Evolutionary conservation across 208 protist species (phyloP), one percentile per base, ranked within the genome.

Genomic region (Wallacemonas sp.): DNA sequence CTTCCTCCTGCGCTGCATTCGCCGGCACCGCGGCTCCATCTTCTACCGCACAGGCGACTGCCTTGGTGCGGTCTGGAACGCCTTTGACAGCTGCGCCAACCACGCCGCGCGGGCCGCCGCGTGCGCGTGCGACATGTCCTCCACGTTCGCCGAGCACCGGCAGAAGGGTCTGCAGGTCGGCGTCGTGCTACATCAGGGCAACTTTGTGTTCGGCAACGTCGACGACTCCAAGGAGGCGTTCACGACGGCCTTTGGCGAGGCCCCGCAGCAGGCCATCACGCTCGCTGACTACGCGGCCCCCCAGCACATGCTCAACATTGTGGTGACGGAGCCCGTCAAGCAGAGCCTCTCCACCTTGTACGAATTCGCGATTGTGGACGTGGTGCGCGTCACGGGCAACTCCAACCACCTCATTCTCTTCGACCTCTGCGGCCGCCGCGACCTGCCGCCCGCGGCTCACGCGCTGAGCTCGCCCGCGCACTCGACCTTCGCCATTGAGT

Each of bases 311-410:
- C 83, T 93, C 22, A 75, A 76, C 49, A 44, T 95, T 16, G 39
- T 93, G 11, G 78, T 92, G 4, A 82, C 90, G 12, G 86, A 95
- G 65, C 78, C 86, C 20, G 86, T 91, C 18, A 93, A 93, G 68
- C 84, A 95, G 75, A 62, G 81, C 16, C 71, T 93, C 16, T 74
- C 84, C 3, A 75, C 74, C 1, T 45, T 70, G 55, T 93, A 93
- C 62, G 86, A 95, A 39, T 92, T 82, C 61, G 81, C 84, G 38
- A 87, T 95, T 61, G 83, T 95, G 0, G 90, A 95, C 63, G 84
- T 93, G 18, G 80, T 95, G 29, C 72, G 78, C 44, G 69, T 79
- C 18, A 70, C 75, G 10, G 74, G 72, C 48, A 62, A 76, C 20
- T 70, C 76, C 26, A 78, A 81, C 42, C 75, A 76, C 38, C 74